A percentile compares a stretch with the other conserved stretches of the same genome.
phyloP scores from a whole-genome alignment of 805 yeast species.

The Phaffomyces antillensis region DNA sequence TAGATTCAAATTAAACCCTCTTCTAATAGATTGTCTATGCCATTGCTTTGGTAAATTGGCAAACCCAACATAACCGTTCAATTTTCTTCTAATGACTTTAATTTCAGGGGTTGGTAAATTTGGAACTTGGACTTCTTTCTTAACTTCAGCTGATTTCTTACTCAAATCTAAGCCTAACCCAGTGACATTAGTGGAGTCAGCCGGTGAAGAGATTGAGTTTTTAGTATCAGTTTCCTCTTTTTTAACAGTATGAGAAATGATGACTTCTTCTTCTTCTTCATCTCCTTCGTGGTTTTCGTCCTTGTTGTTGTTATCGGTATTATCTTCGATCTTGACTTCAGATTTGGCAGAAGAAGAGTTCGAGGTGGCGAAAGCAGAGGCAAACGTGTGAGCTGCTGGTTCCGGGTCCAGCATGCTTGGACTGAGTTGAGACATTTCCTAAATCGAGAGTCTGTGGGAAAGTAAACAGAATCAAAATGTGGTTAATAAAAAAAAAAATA shows the following conservation, averaged over 20 bases:
- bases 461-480: too few species aligned
- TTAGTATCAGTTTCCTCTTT: too few species aligned
- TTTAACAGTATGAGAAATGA: neutral
- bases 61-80: constrained; percentile 92
- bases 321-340: too few species aligned
- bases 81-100: constrained; percentile 71
- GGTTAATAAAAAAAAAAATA: too few species aligned
- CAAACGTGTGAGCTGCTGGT: constrained; percentile 1
- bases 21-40: constrained; percentile 88
- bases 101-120: constrained; percentile 30
- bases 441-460: too few species aligned
- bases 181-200: neutral
- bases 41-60: constrained; percentile 97
- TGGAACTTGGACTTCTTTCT: neutral
- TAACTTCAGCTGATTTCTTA: neutral
- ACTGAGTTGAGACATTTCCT: constrained; percentile 1
- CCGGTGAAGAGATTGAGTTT: too few species aligned
- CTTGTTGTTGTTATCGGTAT: too few species aligned
- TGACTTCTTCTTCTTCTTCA: neutral
- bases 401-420: constrained; percentile 11
- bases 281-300: neutral
- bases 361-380: neutral
- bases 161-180: constrained; percentile 6
- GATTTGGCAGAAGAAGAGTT: neutral
- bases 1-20: constrained; percentile 84